These are phyloP conservation scores for Aspergillus pseudotamarii DNA, from an alignment of 2,329 filamentous ascomycete genomes.

Conservation along the genomic window DNA sequence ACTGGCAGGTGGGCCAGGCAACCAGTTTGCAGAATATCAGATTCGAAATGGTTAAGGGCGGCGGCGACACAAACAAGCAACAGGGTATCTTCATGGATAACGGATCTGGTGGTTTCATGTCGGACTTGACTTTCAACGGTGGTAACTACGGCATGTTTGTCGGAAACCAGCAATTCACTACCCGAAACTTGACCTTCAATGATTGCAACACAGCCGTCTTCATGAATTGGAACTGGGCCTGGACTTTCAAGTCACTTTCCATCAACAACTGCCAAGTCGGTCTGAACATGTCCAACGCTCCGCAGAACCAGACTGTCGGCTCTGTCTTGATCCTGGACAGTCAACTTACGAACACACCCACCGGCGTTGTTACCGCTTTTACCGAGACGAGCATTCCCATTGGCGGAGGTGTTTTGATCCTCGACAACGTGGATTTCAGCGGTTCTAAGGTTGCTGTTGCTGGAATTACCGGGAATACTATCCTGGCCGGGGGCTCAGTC, in stretches of 20 bases:
- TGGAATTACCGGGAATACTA: constrained; percentile 55
- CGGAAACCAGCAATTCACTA: constrained; percentile 86
- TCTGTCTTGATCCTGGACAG: constrained; percentile 84
- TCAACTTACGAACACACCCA: constrained; percentile 71
- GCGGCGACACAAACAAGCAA: constrained; percentile 66
- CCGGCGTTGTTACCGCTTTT: constrained; percentile 78
- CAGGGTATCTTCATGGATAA: constrained; percentile 85
- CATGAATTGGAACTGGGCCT: constrained; percentile 93
- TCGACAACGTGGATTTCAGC: constrained; percentile 88
- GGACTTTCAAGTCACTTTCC: constrained; percentile 74
- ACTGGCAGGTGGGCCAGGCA: constrained; percentile 85
- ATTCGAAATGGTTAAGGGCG: constrained; percentile 75
- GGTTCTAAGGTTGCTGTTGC: constrained; percentile 70
- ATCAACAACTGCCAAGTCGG: constrained; percentile 77
- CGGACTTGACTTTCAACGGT: constrained; percentile 80
- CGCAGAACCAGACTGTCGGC: constrained; percentile 72
- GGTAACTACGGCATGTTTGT: constrained; percentile 77
- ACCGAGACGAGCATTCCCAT: constrained; percentile 60
- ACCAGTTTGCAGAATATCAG: constrained; percentile 79
- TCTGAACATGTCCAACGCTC: constrained; percentile 74
- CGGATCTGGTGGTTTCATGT: constrained; percentile 81
- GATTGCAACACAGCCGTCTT: constrained; percentile 79
- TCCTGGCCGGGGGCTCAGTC: constrained; percentile 71
- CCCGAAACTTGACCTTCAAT: constrained; percentile 80
- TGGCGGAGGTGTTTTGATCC: constrained; percentile 78